A percentile compares a stretch with the other conserved stretches of the same genome.
These are phyloP conservation scores for Penicillium sp. DNA, from an alignment of 2,329 filamentous ascomycete species.

Conservation along the genomic window DNA sequence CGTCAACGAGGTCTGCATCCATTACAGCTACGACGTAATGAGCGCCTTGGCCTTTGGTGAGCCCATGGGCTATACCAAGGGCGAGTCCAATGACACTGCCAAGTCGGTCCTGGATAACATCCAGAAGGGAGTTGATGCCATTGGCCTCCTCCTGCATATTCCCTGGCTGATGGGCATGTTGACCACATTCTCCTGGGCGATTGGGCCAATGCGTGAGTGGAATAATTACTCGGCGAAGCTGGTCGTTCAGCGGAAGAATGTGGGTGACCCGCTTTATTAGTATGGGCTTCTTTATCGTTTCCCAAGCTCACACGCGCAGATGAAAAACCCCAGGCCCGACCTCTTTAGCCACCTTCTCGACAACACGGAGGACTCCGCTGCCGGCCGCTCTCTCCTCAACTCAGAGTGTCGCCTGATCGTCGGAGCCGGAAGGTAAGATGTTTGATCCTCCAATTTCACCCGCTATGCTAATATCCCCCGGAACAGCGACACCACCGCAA, in stretches of 20 bases:
- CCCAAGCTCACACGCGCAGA: background rate
- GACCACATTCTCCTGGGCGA: conserved; percentile 2
- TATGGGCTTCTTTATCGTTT: background rate
- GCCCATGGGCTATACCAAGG: conserved; percentile 6
- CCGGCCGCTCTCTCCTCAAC: background rate
- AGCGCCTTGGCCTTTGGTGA: conserved; percentile 5
- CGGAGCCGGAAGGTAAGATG: conserved; percentile 6
- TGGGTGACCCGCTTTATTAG: background rate
- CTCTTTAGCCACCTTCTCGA: conserved; percentile 3
- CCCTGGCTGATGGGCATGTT: conserved; percentile 1
- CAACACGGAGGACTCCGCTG: conserved; percentile 1
- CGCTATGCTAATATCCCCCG: background rate
- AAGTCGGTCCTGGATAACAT: background rate
- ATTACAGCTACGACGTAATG: conserved; percentile 15
- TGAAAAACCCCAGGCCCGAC: conserved; percentile 5
- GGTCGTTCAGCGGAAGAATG: background rate
- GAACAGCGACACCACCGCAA: conserved; percentile 7
- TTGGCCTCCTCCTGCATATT: conserved; percentile 8
- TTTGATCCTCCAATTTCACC: background rate
- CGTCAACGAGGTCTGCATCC: conserved; percentile 2
- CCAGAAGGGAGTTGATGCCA: background rate
- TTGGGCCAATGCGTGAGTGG: conserved; percentile 6
- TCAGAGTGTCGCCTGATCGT: conserved; percentile 5
- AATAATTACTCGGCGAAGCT: conserved; percentile 3
- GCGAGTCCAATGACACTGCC: background rate